Base-by-base conservation (phyloP, 352 stramenopile genomes). In the Phytophthora pinifolia region DNA sequence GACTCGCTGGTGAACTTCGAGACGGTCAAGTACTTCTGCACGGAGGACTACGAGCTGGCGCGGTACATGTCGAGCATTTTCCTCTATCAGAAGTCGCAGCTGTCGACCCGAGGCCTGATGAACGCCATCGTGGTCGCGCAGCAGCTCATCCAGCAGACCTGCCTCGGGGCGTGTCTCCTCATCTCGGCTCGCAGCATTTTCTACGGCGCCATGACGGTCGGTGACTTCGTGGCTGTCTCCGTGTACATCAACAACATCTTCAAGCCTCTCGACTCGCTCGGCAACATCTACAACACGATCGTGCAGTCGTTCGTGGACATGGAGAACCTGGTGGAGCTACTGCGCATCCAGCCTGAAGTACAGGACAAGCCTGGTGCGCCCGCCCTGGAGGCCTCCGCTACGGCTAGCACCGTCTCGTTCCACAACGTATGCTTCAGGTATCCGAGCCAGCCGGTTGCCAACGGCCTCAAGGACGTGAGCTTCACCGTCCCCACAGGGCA, bases 1-100 rank as follows among this genome's bases (percentile, higher is more conserved):
- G 97, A 99, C 65, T 97, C 80, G n/a, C 73, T 98, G n/a, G 84
- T 97, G 13, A 98, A 99, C 57, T 98, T 98, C 60, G 96, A 99
- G 69, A 98, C 92, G 0, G 94, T 99, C 54, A 98, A 99, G 66
- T 97, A 98, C 57, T 98, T 98, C 54, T 97, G 90, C 31, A 94
- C 86, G 1, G 96, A 98, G 68, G 74, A 91, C 25, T 98, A 97
- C 54, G 95, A 98, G 56, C 74, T 87, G 8, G 49, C 77, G 30
- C 67, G 75, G 17, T 89, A 92, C 61, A 86, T 89, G 75, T 52
- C 53, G 29, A 86, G 57, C 49, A 94, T 98, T 35, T 74, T 57
- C 32, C 69, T 83, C 2, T 99, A 94, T 72, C 97, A 99, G 72
- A 73, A 68, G 30, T 90, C 89, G 34, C 88, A 80, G 65, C 74